A percentile compares a stretch with the other conserved stretches of the same genome.
Conservation (phyloP, 805 yeast genomes). For the Maudiozyma saulgeensis region DNA sequence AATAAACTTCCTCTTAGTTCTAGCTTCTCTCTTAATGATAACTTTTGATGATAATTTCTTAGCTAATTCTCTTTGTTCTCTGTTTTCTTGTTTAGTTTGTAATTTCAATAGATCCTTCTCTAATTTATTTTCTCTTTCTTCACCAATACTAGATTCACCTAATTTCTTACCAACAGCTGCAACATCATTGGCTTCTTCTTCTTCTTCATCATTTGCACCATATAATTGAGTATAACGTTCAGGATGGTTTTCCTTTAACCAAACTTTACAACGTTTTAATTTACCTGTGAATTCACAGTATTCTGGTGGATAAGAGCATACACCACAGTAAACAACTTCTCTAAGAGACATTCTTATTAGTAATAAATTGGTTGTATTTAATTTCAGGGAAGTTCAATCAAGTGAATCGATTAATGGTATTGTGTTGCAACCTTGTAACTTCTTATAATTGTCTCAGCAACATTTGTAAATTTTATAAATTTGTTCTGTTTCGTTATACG, state of each 20-base stretch:
- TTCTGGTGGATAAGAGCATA: slow-evolving; percentile 79
- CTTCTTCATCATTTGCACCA: slow-evolving; percentile 34
- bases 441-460: no score
- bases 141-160: slow-evolving; percentile 50
- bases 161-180: slow-evolving; percentile 24
- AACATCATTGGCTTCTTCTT: slow-evolving; percentile 32
- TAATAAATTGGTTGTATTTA: background rate
- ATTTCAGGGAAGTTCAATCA: background rate
- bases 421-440: no score
- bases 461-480: no score
- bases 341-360: slow-evolving; percentile 19
- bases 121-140: slow-evolving; percentile 75
- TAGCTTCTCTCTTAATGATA: slow-evolving; percentile 72
- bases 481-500: no score
- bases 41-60: slow-evolving; percentile 75
- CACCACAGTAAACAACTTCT: slow-evolving; percentile 57
- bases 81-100: slow-evolving; percentile 78
- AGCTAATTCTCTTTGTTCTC: slow-evolving; percentile 74
- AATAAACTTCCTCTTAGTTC: slow-evolving; percentile 82
- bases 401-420: no score
- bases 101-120: slow-evolving; percentile 74
- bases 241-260: slow-evolving; percentile 56
- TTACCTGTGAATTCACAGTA: slow-evolving; percentile 87
- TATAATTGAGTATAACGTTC: slow-evolving; percentile 54
- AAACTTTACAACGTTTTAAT: slow-evolving; percentile 71